Conservation (phyloP, 2,329 filamentous ascomycete genomes). For the Fusarium keratoplasticum region DNA sequence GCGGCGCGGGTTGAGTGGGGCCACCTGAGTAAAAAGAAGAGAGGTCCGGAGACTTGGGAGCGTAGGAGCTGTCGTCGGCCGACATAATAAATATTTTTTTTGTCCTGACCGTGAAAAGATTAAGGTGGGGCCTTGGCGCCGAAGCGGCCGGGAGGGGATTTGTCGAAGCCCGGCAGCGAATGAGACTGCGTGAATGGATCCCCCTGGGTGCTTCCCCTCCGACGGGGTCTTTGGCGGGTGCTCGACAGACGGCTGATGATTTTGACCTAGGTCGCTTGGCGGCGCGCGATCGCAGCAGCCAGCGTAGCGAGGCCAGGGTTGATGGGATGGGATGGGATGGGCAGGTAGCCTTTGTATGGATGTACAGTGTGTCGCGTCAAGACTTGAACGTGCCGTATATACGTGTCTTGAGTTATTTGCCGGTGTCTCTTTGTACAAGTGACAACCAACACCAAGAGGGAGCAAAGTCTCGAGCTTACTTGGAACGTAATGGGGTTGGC, state of each 20-base stretch:
- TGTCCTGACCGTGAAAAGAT: slow-evolving; percentile 31
- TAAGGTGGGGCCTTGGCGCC: slow-evolving; percentile 39
- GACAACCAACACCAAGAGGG: neutral
- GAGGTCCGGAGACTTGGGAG: slow-evolving; percentile 69
- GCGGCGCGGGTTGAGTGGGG: slow-evolving; percentile 51
- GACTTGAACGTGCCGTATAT: slow-evolving; percentile 1
- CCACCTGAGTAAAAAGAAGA: slow-evolving; percentile 64
- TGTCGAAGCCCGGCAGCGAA: slow-evolving; percentile 24
- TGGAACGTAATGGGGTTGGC: neutral
- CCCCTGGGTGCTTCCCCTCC: neutral
- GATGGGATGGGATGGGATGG: slow-evolving; percentile 1
- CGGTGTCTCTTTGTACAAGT: neutral
- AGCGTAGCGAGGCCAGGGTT: slow-evolving; percentile 18
- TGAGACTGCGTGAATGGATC: slow-evolving; percentile 12
- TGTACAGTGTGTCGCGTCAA: slow-evolving; percentile 2
- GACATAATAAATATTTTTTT: slow-evolving; percentile 55
- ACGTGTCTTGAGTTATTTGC: slow-evolving; percentile 1
- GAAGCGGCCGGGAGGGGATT: slow-evolving; percentile 27
- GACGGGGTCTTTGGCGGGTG: slow-evolving; percentile 10
- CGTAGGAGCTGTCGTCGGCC: slow-evolving; percentile 62
- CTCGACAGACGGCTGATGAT: slow-evolving; percentile 16
- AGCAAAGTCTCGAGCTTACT: neutral
- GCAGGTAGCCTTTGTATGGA: neutral
- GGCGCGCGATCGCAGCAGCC: slow-evolving; percentile 5
- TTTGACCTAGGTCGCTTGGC: slow-evolving; percentile 17